phyloP scores from a whole-genome alignment of 495 filamentous ascomycete genomes.

The Tuber brumale region DNA sequence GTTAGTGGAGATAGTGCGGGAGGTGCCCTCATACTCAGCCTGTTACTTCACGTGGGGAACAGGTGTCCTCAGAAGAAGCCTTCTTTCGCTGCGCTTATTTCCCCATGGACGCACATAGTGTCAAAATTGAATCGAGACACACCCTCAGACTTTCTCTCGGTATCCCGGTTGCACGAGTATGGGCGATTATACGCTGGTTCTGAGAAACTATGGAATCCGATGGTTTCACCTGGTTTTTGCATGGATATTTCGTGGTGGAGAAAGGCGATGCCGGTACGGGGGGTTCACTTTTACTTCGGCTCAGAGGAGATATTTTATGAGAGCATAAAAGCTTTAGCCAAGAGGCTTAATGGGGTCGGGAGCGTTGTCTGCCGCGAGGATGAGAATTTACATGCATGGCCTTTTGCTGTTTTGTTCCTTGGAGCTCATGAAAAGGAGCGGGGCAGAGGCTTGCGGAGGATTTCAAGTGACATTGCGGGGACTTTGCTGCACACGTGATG shows the following conservation, averaged over 20 bases:
- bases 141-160: conserved; percentile 45
- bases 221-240: conserved; percentile 63
- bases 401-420: conserved; percentile 63
- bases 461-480: conserved; percentile 41
- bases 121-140: conserved; percentile 54
- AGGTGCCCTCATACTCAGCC: conserved; percentile 59
- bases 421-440: conserved; percentile 52
- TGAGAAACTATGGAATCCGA: conserved; percentile 48
- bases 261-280: conserved; percentile 52
- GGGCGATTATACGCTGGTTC: conserved; percentile 57
- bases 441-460: conserved; percentile 51
- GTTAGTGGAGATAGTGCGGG: conserved; percentile 71
- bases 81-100: conserved; percentile 52
- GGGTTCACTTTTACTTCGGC: conserved; percentile 60
- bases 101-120: conserved; percentile 56
- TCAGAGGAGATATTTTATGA: conserved; percentile 64
- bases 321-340: conserved; percentile 53
- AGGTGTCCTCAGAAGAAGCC: conserved; percentile 45
- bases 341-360: conserved; percentile 47
- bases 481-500: conserved; percentile 18
- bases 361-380: conserved; percentile 50
- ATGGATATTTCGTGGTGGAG: conserved; percentile 58
- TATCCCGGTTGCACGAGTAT: conserved; percentile 54
- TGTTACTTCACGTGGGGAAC: conserved; percentile 55
- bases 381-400: conserved; percentile 71